Base-by-base conservation (phyloP, 176 grass and related monocot genomes). In the Avena insularis region DNA sequence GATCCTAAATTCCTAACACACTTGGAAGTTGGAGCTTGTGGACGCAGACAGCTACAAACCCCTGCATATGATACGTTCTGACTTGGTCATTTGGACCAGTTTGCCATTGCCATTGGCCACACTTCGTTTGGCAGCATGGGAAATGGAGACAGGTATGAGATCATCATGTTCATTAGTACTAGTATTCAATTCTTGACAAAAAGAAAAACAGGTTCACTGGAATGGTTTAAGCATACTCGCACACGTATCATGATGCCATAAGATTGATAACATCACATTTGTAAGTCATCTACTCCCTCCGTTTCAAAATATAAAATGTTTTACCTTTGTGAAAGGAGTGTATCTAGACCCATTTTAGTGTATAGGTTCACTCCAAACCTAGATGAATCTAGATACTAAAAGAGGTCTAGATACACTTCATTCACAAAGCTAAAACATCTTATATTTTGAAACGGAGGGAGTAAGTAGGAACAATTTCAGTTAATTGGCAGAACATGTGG, bases 1-100 rank as follows among this genome's bases (percentile, higher is more conserved):
- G 56, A 85, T 88, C 51, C 61, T 27, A 61, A 70, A 85, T 91
- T 85, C 82, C 78, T 85, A 78, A 20, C 53, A 78, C 82, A 86
- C 82, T 55, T 78, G 75, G 20, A 63, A 53, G 40, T 43, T 43
- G 40, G 40, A 43, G 40, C 40, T 57, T 72, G 17, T 75, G 27
- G 35, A 49, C 49, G 55, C 51, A 59, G 19, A 51, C 19, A 82
- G 69, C 71, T 49, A 71, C 40, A 66, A 79, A 83, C 40, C 15
- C 31, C 54, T 12, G 16, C 21, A 23, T 45, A 45, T 71, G 48
- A 76, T 35, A 71, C 33, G 23, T 78, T 72, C 46, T 3, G 51
- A 85, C 80, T 82, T 82, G 86, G 82, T 49, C 63, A 77, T 55
- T 73, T 82, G 71, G 63, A 56, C 21, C 29, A 46, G 51, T 25